Conservation (phyloP, 108 stramenopile genomes). For the Conticribra guillardii region DNA sequence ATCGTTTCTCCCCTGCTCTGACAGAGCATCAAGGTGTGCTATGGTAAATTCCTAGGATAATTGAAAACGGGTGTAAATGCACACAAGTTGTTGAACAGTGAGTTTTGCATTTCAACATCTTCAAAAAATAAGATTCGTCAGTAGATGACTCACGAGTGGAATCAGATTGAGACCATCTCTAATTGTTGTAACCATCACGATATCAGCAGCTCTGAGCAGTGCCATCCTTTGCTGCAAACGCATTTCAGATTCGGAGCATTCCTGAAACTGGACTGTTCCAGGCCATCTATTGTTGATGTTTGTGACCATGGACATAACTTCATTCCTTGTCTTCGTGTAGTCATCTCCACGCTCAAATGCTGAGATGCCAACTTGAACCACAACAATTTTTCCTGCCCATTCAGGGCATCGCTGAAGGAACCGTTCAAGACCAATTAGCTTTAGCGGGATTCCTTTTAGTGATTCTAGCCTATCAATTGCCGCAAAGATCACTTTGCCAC, state of each 20-base stretch:
- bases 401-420: slow-evolving; percentile 88
- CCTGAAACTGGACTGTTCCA: slow-evolving; percentile 88
- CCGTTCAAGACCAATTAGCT: slow-evolving; percentile 93
- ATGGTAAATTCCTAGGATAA: slow-evolving; percentile 91
- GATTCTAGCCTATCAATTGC: slow-evolving; percentile 96
- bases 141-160: slow-evolving; percentile 80
- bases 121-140: too few species aligned
- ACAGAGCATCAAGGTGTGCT: slow-evolving; percentile 94
- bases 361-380: slow-evolving; percentile 95
- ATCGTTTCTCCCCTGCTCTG: slow-evolving; percentile 62
- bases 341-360: slow-evolving; percentile 89
- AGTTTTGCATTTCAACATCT: too few species aligned
- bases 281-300: slow-evolving; percentile 89
- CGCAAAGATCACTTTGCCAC: slow-evolving; percentile 83
- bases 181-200: slow-evolving; percentile 91
- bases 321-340: slow-evolving; percentile 79
- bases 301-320: slow-evolving; percentile 77
- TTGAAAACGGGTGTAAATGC: slow-evolving; percentile 61
- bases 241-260: slow-evolving; percentile 79
- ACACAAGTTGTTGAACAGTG: slow-evolving; percentile 53
- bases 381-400: slow-evolving; percentile 91
- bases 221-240: slow-evolving; percentile 86
- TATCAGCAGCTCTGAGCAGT: slow-evolving; percentile 83
- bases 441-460: slow-evolving; percentile 95
- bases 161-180: slow-evolving; percentile 96